Evolutionary conservation across 768 basidiomycete genomes (phyloP), one percentile per base, ranked within the genome.

Genomic region (Terana coerulea): DNA sequence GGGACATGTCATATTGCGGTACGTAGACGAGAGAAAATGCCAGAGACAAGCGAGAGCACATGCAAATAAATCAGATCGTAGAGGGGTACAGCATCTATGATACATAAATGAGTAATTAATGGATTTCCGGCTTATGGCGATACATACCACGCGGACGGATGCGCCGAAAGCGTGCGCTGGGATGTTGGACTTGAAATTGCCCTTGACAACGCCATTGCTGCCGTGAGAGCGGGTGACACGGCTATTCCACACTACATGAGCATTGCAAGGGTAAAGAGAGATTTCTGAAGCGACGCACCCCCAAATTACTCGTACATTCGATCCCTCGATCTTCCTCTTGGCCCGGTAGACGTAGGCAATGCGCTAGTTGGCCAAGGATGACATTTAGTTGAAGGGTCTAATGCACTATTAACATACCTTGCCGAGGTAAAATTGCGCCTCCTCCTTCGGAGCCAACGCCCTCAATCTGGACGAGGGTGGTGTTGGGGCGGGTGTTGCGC

Each of bases 331-430:
- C 73, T 92, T 91, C 70, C 84, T 80, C 80, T 97, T 94, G 55
- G 94, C 95, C 69, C 87, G 89, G 86, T 99, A 99, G 61, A 99
- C 94, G 73, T 87, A 99, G 54, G 97, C 97, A 57, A 99, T 81
- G 62, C 95, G 90, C 94, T 97, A 62, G n/a, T n/a, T n/a, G n/a
- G n/a, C n/a, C 21, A 35, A 21, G 17, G 34, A n/a, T 12, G n/a
- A 44, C 5, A 21, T 36, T 39, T 34, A 28, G 12, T 36, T 25
- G 12, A 17, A 29, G 10, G 25, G 31, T 21, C 3, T 6, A n/a
- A 15, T 19, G 25, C 17, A 10, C 21, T 34, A 1, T 22, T 6
- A 22, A 65, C 81, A 62, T 61, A 97, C 93, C 88, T 99, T 99
- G 68, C 97, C 97, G 57, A 98, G 84, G 81, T 99, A 99, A 74